Percentiles rank a stretch among this genome's conserved stretches.
Evolutionary conservation across 176 grass and related monocot species (phyloP).

Genomic region (Bonia amplexicaulis): DNA sequence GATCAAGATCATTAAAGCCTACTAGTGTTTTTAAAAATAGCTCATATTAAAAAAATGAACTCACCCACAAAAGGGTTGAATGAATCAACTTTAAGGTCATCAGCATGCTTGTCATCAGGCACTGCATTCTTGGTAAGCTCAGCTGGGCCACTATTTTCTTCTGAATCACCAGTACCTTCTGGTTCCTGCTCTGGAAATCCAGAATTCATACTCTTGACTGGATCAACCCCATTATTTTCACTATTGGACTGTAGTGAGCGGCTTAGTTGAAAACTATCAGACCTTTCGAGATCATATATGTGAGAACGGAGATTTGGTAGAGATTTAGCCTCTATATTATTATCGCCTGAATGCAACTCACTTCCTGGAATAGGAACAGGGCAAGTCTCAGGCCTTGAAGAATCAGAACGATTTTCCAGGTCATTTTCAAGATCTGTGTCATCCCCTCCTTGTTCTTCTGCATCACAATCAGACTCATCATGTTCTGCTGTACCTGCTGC

Average conservation of each 20-base stretch:
- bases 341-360: conserved; percentile 28
- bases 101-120: conserved; percentile 15
- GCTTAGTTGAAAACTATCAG: conserved; percentile 57
- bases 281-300: conserved; percentile 64
- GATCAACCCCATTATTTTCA: conserved; percentile 42
- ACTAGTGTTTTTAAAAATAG: neutral
- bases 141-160: conserved; percentile 28
- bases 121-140: conserved; percentile 32
- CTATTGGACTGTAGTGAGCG: conserved; percentile 38
- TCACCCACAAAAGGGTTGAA: conserved; percentile 64
- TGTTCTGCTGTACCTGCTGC: conserved; percentile 22
- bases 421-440: neutral
- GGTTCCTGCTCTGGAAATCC: conserved; percentile 37
- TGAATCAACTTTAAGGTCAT: conserved; percentile 38
- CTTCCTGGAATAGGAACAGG: conserved; percentile 55
- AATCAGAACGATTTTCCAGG: conserved; percentile 32
- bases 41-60: conserved; percentile 16
- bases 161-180: conserved; percentile 30
- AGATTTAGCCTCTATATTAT: conserved; percentile 51
- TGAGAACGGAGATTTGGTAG: conserved; percentile 63
- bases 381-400: conserved; percentile 38
- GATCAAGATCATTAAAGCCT: conserved; percentile 25
- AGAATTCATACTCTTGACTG: conserved; percentile 28
- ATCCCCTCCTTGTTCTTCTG: conserved; percentile 34
- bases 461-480: conserved; percentile 33